Base-by-base conservation (phyloP, 1,284 basidiomycete genomes). In the Porphyrellus sp. region DNA sequence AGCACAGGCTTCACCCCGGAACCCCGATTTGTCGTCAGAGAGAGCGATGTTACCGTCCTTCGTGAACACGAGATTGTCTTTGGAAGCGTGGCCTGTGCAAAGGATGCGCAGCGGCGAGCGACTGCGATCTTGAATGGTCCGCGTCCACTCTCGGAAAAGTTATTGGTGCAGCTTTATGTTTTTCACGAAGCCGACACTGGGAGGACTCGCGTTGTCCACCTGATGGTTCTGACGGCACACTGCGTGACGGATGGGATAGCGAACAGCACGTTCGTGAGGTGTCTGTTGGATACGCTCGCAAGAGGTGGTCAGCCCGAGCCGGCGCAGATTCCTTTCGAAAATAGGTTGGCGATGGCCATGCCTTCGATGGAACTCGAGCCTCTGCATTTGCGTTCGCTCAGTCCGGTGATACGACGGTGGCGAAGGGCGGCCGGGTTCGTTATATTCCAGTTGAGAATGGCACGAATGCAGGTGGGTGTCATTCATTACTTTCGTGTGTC, bases 251-350 rank as follows among this genome's bases (percentile, higher is more conserved):
- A 28, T 12, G 28, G 7, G 28, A 28, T 28, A 12, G 28, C 7
- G 28, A 12, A 12, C 28, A 28, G 12, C 6, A 28, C 28, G 12
- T 12, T 28, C 7, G 28, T 12, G 24, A 55, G 60, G 30, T 55
- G 70, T 16, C 75, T 83, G 46, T 62, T 82, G 49, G 71, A 81
- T 34, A 64, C 72, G 9, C 62, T 83, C 24, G 65, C 71, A 9
- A 52, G 55, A 12, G 33, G 39, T 28, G 38, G 16, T 18, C 31
- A 3, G 0, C 59, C 8, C 8, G 25, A 46, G 30, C 45, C 21
- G 16, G n/a, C 45, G 13, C 34, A 46, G 18, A 8, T 37, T 27
- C 34, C 34, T 4, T 28, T 37, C 24, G 25, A 39, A 15, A 8
- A 24, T 6, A 24, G 76, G n/a, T 63, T 84, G 27, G 64, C 69